Evolutionary conservation across 495 filamentous ascomycete species (phyloP), one percentile per base, ranked within the genome.

Genomic region (Friedmanniomyces endolithicus): DNA sequence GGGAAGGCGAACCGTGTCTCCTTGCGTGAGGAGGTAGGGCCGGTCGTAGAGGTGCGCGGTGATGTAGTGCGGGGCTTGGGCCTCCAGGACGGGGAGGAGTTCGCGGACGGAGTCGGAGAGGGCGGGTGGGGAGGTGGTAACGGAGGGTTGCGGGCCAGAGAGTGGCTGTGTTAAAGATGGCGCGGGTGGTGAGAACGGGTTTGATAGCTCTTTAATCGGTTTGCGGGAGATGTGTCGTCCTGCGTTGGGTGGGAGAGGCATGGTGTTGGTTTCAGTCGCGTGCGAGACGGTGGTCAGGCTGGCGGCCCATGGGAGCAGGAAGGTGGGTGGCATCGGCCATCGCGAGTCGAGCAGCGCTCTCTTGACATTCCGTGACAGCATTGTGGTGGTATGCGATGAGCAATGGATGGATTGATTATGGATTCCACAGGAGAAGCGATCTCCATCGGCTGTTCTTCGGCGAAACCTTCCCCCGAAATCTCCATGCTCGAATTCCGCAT

Each of bases 1-100:
- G n/a, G 92, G 94, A 40, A 98, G 80, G n/a, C 88, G 87, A 1
- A 98, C 61, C 37, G 76, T 77, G 67, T 97, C 92, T 57, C 92
- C 94, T 33, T 70, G 71, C 0, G 88, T 97, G 58, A 97, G 78
- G 6, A 97, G 88, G 78, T 95, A 98, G 17, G 89, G 88, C 19
- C 76, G 76, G 3, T 80, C 84, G 73, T 98, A 88, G 63, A 98
- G 81, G 71, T 92, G 87, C 11, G 85, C 76, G 24, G 82, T 85
- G 56, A 92, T 80, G 77, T 94, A 98, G 78, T 94, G 88, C 0
- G 79, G 74, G 9, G 79, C 75, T 69, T 98, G 92, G 37, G 82
- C 74, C 56, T 75, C 74, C 37, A 98, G 81, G 55, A 87, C 74
- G 2, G 90, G 86, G 49, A 95, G 84, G 33, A 86, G 77, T 37